A percentile compares a stretch with the other conserved stretches of the same genome.
Conservation (phyloP, 1,139 yeast genomes). For the Yamadazyma oceani region DNA sequence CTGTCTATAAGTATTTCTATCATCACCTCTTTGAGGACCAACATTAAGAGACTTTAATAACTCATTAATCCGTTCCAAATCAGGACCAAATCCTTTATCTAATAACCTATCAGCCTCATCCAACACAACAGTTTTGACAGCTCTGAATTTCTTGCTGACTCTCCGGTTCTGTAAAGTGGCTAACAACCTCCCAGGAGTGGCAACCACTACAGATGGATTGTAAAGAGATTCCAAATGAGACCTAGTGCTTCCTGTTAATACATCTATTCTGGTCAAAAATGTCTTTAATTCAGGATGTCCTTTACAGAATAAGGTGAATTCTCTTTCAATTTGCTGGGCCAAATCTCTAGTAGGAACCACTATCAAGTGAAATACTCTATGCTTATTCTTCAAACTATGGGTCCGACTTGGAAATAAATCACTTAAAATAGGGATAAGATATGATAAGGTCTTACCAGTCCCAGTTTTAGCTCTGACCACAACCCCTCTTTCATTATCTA, state of each 20-base stretch:
- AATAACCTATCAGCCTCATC: constrained; percentile 89
- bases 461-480: constrained; percentile 94
- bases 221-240: constrained; percentile 19
- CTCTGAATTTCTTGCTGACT: constrained; percentile 50
- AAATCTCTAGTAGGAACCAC: constrained; percentile 92
- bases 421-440: constrained; percentile 72
- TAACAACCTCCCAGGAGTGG: constrained; percentile 86
- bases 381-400: constrained; percentile 21
- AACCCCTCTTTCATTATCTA: constrained; percentile 57
- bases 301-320: constrained; percentile 32
- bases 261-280: constrained; percentile 19
- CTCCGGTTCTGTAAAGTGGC: constrained; percentile 53
- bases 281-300: constrained; percentile 30
- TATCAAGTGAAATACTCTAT: constrained; percentile 57
- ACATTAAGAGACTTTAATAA: constrained; percentile 33
- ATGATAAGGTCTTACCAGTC: constrained; percentile 92
- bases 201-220: constrained; percentile 61
- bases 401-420: constrained; percentile 14
- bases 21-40: constrained; percentile 14
- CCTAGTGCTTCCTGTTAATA: constrained; percentile 43
- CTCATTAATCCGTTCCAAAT: constrained; percentile 55
- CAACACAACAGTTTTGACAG: constrained; percentile 64
- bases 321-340: constrained; percentile 80
- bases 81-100: constrained; percentile 73
- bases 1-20: constrained; percentile 49